Conservation (phyloP, 1,284 basidiomycete species). For the Pseudozyma sp. region DNA sequence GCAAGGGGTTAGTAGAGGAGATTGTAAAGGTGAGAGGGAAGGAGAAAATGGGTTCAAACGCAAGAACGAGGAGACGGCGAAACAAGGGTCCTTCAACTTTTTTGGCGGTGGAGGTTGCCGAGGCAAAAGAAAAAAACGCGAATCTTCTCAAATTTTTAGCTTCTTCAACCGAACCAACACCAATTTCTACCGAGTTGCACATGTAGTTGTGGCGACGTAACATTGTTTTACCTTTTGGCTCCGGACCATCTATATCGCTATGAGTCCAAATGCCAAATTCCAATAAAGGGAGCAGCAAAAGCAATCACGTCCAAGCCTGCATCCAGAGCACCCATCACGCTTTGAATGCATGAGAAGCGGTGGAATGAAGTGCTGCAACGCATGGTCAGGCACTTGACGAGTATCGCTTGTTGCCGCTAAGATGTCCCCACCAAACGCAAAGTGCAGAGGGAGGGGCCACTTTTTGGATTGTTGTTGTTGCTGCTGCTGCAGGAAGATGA, state of each 20-base stretch:
- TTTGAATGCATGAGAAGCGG: too few species aligned
- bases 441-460: too few species aligned
- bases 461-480: too few species aligned
- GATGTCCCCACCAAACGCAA: too few species aligned
- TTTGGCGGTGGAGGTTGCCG: not conserved
- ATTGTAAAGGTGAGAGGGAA: too few species aligned
- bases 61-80: not conserved
- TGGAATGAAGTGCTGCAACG: too few species aligned
- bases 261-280: not conserved
- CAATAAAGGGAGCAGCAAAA: too few species aligned
- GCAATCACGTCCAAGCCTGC: too few species aligned
- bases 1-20: too few species aligned
- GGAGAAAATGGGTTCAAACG: not conserved
- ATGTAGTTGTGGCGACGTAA: not conserved
- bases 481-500: not conserved
- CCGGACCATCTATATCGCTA: not conserved
- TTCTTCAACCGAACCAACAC: not conserved
- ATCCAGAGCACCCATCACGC: too few species aligned
- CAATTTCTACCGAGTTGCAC: not conserved
- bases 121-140: not conserved
- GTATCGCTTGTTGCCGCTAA: too few species aligned
- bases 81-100: conserved; percentile 11
- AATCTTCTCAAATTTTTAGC: conserved; percentile 20
- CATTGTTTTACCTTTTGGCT: not conserved
- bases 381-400: too few species aligned